phyloP scores from a whole-genome alignment of 2,329 filamentous ascomycete species.

The Claviceps humidiphila region DNA sequence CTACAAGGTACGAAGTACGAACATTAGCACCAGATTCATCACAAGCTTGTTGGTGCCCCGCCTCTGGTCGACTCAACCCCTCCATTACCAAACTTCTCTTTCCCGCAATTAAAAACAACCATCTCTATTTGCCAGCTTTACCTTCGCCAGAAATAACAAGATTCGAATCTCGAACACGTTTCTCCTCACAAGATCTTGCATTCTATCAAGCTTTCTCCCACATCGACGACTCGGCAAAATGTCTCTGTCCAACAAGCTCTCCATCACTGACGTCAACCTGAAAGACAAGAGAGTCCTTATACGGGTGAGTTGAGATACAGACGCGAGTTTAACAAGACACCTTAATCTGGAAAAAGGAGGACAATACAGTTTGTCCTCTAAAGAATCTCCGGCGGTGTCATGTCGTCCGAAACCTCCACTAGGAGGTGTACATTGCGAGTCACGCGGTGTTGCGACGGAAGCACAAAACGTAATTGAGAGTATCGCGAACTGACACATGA shows the following conservation, averaged over 20 bases:
- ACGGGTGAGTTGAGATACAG: constrained; percentile 50
- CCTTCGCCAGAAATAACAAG: not conserved
- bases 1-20: too few relatives aligned
- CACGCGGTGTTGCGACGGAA: not conserved
- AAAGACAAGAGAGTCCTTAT: constrained; percentile 98
- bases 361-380: not conserved
- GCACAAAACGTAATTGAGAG: not conserved
- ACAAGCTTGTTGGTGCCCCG: not conserved
- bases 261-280: constrained; percentile 90
- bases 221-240: constrained; percentile 39
- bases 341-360: too few relatives aligned
- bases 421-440: not conserved
- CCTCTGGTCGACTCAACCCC: constrained; percentile 3
- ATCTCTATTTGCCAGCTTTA: not conserved
- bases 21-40: too few relatives aligned
- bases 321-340: not conserved
- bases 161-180: not conserved
- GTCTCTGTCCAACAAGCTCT: constrained; percentile 98
- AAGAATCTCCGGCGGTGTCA: too few relatives aligned
- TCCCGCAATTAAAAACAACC: not conserved
- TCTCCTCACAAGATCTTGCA: not conserved
- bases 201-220: not conserved
- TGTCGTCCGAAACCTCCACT: too few relatives aligned
- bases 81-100: constrained; percentile 5
- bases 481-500: not conserved